Conservation (phyloP, 2,329 filamentous ascomycete species). For the Phyllosticta ampelicida region DNA sequence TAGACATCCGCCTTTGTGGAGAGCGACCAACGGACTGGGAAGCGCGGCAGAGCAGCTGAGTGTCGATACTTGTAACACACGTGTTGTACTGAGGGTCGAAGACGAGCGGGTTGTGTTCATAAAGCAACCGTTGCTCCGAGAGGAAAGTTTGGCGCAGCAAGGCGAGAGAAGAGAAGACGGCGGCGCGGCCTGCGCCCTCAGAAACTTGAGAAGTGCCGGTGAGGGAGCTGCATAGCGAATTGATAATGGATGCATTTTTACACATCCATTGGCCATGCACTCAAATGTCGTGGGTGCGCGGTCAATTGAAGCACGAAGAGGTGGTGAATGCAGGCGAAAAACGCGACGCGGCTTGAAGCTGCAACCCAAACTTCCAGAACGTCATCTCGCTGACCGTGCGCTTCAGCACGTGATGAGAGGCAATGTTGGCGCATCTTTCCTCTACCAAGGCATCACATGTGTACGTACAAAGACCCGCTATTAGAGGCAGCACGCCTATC, state of each 20-base stretch:
- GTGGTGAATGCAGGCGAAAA: neutral
- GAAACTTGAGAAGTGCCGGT: slow-evolving; percentile 27
- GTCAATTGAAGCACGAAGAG: neutral
- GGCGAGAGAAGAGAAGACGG: neutral
- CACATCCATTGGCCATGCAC: slow-evolving; percentile 1
- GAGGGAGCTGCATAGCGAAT: slow-evolving; percentile 25
- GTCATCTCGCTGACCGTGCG: neutral
- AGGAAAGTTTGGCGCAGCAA: neutral
- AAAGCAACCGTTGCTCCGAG: neutral
- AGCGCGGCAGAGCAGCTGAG: neutral
- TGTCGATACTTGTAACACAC: neutral
- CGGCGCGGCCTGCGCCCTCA: slow-evolving; percentile 21
- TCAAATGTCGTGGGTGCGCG: neutral
- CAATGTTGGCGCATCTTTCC: too few species aligned
- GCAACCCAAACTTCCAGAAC: neutral
- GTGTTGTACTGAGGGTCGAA: neutral
- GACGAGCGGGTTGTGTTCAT: neutral
- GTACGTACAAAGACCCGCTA: too few species aligned
- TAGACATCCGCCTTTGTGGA: neutral
- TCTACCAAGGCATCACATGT: too few species aligned
- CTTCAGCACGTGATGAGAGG: neutral
- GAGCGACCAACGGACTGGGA: neutral
- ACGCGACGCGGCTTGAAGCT: neutral
- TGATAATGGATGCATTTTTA: slow-evolving; percentile 23
- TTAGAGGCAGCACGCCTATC: too few species aligned